phyloP scores from a whole-genome alignment of 2,329 filamentous ascomycete species.

The Parastagonospora avenae region DNA sequence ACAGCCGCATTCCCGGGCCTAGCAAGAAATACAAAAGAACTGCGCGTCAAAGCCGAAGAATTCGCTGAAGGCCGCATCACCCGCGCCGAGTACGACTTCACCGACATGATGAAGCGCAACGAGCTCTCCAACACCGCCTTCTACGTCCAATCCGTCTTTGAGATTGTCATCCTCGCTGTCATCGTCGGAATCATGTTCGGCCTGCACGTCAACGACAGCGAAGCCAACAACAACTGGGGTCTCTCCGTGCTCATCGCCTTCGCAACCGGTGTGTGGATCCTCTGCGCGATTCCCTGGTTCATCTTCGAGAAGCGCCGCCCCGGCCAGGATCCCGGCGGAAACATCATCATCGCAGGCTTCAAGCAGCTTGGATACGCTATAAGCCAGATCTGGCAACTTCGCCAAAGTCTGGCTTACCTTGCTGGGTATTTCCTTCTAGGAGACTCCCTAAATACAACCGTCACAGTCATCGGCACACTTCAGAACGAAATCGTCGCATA shows the following conservation, averaged over 20 bases:
- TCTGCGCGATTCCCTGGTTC: slow-evolving; percentile 71
- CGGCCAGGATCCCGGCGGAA: slow-evolving; percentile 58
- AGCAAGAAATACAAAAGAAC: slow-evolving; percentile 58
- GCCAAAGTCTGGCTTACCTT: slow-evolving; percentile 69
- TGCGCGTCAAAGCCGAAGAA: slow-evolving; percentile 58
- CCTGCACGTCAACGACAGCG: slow-evolving; percentile 63
- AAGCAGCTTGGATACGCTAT: slow-evolving; percentile 64
- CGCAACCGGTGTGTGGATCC: slow-evolving; percentile 66
- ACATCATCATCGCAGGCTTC: slow-evolving; percentile 62
- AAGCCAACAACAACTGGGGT: slow-evolving; percentile 69
- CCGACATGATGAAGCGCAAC: slow-evolving; percentile 61
- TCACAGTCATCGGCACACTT: slow-evolving; percentile 69
- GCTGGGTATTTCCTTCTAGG: slow-evolving; percentile 68
- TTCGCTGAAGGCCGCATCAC: slow-evolving; percentile 57
- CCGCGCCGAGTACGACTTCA: slow-evolving; percentile 62
- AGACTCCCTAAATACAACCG: slow-evolving; percentile 72
- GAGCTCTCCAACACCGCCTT: slow-evolving; percentile 68
- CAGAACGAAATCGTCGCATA: slow-evolving; percentile 70
- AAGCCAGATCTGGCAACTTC: slow-evolving; percentile 66
- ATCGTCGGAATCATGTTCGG: slow-evolving; percentile 56
- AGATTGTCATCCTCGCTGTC: slow-evolving; percentile 54
- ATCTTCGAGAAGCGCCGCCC: slow-evolving; percentile 67
- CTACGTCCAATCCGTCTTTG: slow-evolving; percentile 66
- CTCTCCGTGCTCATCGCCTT: slow-evolving; percentile 69
- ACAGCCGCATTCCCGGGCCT: slow-evolving; percentile 66